Evolutionary conservation across 768 basidiomycete species (phyloP), one percentile per base, ranked within the genome.

Genomic region (Kwoniella heveanensis): DNA sequence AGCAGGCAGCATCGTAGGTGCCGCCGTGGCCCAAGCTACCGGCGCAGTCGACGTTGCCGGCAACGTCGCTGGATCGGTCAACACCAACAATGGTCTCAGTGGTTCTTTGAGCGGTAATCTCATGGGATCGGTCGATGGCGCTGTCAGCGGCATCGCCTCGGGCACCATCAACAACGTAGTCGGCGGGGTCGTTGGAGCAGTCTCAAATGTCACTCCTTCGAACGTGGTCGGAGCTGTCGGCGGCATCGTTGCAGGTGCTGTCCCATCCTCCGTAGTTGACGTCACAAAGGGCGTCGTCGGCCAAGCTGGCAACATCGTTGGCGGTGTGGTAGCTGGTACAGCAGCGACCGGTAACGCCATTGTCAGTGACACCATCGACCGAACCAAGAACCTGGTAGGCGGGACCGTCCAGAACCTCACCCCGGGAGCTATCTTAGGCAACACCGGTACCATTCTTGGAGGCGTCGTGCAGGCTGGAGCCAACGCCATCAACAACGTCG

Each of bases 21-120:
- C 49, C n/a, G 61, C 53, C 3, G 47, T 54, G 19, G 61, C 53
- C 13, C 61, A 62, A 50, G 61, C 39, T 36, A 56, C 54, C 12
- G 59, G 59, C 17, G 50, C 27, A n/a, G 32, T 30, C 13, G 27
- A 24, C 12, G 32, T 60, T n/a, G 58, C 49, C n/a, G 59, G 49
- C 24, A 19, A 2, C 25, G 49, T 29, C 9, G 17, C 50, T 52
- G 59, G 59, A 2, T 51, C 47, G 25, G 49, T 53, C 13, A 47
- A 57, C n/a, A 29, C 47, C 39, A 22, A 50, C 48, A 32, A 47
- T 25, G 57, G 57, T 8, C 39, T 53, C 17, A 32, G 26, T 8
- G 29, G 48, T 13, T 21, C 29, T 15, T 17, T 21, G 7, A 21
- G 24, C 22, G 59, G 59, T 52, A 29, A 59, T 30, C n/a, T 57